A percentile compares a stretch with the other conserved stretches of the same genome.
Evolutionary conservation across 345 rosid species (phyloP).

Genomic region (Populus deltoides): DNA sequence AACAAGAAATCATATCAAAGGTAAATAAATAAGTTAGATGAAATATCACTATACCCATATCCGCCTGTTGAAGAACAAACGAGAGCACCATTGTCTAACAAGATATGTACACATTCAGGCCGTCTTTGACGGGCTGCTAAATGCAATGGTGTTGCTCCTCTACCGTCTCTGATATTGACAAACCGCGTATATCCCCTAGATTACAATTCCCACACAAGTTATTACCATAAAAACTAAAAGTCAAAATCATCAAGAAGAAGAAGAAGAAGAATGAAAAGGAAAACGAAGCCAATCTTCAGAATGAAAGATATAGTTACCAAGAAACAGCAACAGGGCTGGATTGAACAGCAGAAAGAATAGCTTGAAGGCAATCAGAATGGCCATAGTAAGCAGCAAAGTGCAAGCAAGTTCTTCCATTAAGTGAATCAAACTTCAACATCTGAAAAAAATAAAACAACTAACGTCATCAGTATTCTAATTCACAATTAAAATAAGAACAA

Average conservation of each 20-base stretch:
- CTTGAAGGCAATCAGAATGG: constrained; percentile 73
- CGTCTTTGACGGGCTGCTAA: constrained; percentile 86
- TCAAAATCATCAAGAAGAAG: neutral
- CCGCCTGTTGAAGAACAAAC: constrained; percentile 93
- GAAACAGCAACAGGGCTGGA: constrained; percentile 79
- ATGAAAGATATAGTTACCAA: constrained; percentile 42
- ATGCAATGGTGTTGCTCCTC: constrained; percentile 96
- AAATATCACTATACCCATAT: constrained; percentile 55
- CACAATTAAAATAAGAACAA: neutral
- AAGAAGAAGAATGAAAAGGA: neutral
- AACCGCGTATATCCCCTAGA: constrained; percentile 89
- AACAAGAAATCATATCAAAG: neutral
- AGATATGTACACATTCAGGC: constrained; percentile 77
- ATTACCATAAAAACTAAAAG: neutral
- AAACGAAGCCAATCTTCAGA: neutral
- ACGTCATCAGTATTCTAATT: constrained; percentile 5
- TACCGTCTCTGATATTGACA: constrained; percentile 86
- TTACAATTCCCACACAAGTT: neutral
- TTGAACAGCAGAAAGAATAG: constrained; percentile 74
- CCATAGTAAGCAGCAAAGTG: constrained; percentile 95
- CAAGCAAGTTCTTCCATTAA: constrained; percentile 84
- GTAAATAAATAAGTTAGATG: neutral
- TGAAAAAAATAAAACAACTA: constrained; percentile 27
- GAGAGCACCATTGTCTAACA: constrained; percentile 85
- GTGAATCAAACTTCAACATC: constrained; percentile 92